Conservation (phyloP, 1,139 yeast genomes). For the Zygosaccharomyces sapae region DNA sequence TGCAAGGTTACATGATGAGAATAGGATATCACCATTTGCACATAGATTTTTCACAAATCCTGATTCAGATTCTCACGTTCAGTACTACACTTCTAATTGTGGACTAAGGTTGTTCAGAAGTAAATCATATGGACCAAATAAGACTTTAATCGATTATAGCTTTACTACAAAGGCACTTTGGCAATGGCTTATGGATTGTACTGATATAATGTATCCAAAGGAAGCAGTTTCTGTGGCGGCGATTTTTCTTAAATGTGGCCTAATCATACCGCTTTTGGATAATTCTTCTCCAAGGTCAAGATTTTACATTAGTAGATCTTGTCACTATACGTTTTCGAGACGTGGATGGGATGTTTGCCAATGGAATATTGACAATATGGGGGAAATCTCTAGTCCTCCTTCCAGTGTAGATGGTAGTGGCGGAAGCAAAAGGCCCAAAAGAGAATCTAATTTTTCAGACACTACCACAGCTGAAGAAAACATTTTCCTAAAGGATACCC, state of each 20-base stretch:
- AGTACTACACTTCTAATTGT: constrained; percentile 64
- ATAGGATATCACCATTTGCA: constrained; percentile 57
- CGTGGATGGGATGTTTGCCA: constrained; percentile 40
- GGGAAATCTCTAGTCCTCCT: constrained; percentile 6
- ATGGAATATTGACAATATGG: constrained; percentile 35
- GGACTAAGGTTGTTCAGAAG: constrained; percentile 61
- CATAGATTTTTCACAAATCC: constrained; percentile 85
- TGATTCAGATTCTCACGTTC: constrained; percentile 75
- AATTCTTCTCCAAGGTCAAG: constrained; percentile 35
- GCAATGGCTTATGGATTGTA: constrained; percentile 90
- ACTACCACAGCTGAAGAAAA: constrained; percentile 1
- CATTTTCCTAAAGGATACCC: background rate
- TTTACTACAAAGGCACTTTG: constrained; percentile 72
- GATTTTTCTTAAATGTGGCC: constrained; percentile 48
- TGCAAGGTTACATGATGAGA: constrained; percentile 17
- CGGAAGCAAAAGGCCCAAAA: constrained; percentile 10
- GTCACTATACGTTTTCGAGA: constrained; percentile 40
- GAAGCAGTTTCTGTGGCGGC: constrained; percentile 64
- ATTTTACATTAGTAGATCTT: constrained; percentile 37
- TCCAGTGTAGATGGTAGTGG: background rate
- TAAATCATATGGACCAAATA: constrained; percentile 36
- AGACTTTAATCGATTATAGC: constrained; percentile 41
- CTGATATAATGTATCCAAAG: constrained; percentile 54
- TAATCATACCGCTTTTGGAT: constrained; percentile 45
- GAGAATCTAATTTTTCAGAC: constrained; percentile 18